phyloP scores from a whole-genome alignment of 352 stramenopile genomes.

The Phytophthora quininea region DNA sequence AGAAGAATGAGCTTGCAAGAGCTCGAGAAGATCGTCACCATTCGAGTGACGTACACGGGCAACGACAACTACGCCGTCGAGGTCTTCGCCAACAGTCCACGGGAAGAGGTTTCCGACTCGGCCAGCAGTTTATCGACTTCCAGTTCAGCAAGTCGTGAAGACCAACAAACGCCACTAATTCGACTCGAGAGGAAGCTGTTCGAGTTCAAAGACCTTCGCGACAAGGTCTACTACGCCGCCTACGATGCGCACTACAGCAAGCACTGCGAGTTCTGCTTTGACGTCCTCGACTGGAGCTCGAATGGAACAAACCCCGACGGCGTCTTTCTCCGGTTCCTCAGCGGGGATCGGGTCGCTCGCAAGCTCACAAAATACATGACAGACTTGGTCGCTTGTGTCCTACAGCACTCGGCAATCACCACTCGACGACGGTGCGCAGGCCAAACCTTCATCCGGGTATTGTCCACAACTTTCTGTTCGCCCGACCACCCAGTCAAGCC shows the following conservation, averaged over 20 bases:
- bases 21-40: constrained; percentile 21
- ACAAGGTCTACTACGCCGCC: constrained; percentile 15
- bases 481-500: too few relatives aligned
- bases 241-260: constrained; percentile 7
- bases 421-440: neutral
- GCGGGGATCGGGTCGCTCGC: constrained; percentile 16
- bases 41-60: constrained; percentile 15
- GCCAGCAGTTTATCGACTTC: constrained; percentile 3
- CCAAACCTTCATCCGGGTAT: too few relatives aligned
- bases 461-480: too few relatives aligned
- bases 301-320: constrained; percentile 19
- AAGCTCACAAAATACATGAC: constrained; percentile 27
- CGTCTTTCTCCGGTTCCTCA: constrained; percentile 7
- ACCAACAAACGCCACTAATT: neutral
- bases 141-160: neutral
- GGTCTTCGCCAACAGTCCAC: constrained; percentile 4
- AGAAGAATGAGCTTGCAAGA: constrained; percentile 6
- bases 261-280: constrained; percentile 21
- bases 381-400: constrained; percentile 15
- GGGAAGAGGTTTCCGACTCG: neutral
- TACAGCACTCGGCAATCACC: constrained; percentile 5
- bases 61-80: constrained; percentile 21
- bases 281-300: constrained; percentile 19
- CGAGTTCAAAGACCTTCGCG: constrained; percentile 16
- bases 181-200: constrained; percentile 12